A percentile compares a stretch with the other conserved stretches of the same genome.
These are phyloP conservation scores for Asterochloris erici DNA, from an alignment of 139 green algal species.

Conservation along the genomic window DNA sequence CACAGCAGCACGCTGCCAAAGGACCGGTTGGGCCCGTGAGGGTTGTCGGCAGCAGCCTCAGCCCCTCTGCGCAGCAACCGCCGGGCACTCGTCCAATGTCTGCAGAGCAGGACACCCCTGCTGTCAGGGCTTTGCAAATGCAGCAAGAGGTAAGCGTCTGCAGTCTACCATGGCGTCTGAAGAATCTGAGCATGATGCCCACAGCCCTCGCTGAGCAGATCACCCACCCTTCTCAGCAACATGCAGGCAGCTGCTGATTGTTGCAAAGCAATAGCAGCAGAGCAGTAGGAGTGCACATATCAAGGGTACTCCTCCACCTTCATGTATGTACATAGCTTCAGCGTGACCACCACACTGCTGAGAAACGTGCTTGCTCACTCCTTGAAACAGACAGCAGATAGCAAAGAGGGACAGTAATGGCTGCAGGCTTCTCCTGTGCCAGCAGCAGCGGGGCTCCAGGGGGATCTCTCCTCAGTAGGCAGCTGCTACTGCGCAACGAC, in stretches of 20 bases:
- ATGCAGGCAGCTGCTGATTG: background rate
- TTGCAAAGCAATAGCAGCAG: background rate
- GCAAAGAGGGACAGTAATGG: no score
- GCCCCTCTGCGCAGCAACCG: constrained; percentile 47
- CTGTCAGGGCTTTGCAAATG: background rate
- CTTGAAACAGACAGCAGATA: no score
- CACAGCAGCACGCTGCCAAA: no score
- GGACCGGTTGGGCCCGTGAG: constrained; percentile 2
- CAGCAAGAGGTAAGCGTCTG: background rate
- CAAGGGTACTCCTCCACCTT: no score
- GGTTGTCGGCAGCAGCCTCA: constrained; percentile 34
- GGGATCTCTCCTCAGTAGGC: no score
- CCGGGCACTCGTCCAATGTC: constrained; percentile 37
- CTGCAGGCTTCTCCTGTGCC: no score
- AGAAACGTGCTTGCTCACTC: no score
- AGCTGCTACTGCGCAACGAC: no score
- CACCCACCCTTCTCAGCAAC: background rate
- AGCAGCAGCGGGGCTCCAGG: no score
- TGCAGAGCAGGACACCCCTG: background rate
- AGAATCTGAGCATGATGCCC: background rate
- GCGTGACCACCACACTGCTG: no score
- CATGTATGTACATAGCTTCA: no score
- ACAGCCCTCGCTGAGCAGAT: background rate
- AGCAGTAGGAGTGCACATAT: no score
- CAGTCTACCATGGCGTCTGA: background rate